These are phyloP conservation scores for Agrocybe praecox DNA, from an alignment of 768 basidiomycete genomes.

Conservation along the genomic window DNA sequence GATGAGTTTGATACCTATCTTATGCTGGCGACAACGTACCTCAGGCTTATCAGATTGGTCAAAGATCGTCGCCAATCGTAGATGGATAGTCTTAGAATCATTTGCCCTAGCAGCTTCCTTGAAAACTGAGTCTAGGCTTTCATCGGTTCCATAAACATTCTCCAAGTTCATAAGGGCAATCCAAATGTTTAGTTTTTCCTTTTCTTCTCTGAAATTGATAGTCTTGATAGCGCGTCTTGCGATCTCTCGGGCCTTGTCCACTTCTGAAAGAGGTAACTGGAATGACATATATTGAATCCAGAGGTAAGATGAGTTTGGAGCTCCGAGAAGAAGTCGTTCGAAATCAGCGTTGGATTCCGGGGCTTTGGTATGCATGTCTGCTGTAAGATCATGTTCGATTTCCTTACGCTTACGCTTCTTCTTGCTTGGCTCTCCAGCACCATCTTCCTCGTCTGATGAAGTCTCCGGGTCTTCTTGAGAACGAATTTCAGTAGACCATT, in stretches of 20 bases:
- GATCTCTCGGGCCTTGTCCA: slow-evolving; percentile 91
- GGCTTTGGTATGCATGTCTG: slow-evolving; percentile 80
- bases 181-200: slow-evolving; percentile 96
- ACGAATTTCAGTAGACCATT: slow-evolving; percentile 58
- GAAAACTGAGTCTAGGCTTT: slow-evolving; percentile 78
- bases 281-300: slow-evolving; percentile 99
- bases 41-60: slow-evolving; percentile 82
- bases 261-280: slow-evolving; percentile 93
- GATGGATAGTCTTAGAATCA: slow-evolving; percentile 89
- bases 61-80: slow-evolving; percentile 83
- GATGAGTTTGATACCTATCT: neutral
- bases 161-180: slow-evolving; percentile 95
- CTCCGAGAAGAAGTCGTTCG: slow-evolving; percentile 88
- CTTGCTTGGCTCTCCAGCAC: slow-evolving; percentile 42
- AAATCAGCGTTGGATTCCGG: slow-evolving; percentile 96
- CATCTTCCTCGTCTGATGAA: slow-evolving; percentile 49
- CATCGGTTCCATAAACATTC: slow-evolving; percentile 87
- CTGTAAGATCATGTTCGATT: slow-evolving; percentile 81
- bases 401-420: slow-evolving; percentile 72
- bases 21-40: slow-evolving; percentile 40
- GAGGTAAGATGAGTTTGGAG: slow-evolving; percentile 95
- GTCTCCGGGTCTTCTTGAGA: slow-evolving; percentile 38
- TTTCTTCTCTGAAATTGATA: slow-evolving; percentile 95
- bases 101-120: slow-evolving; percentile 89
- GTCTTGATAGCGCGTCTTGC: slow-evolving; percentile 81